phyloP scores from a whole-genome alignment of 768 basidiomycete species.

The Astraeus odoratus region DNA sequence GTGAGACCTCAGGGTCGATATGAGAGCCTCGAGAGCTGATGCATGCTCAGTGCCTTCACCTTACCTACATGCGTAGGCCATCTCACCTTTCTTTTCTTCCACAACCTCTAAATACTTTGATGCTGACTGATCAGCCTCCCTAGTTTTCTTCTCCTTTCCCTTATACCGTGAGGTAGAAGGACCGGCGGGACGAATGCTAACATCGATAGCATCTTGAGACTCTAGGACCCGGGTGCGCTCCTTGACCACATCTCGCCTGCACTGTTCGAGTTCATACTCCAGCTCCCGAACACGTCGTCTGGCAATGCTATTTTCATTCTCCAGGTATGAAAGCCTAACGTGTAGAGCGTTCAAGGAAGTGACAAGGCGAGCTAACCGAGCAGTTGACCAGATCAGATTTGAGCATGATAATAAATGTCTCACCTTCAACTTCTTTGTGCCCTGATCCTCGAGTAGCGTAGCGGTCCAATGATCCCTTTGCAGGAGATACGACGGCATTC shows the following conservation, averaged over 20 bases:
- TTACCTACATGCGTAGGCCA: neutral
- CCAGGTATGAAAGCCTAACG: slow-evolving; percentile 61
- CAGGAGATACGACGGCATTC: slow-evolving; percentile 68
- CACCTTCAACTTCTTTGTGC: slow-evolving; percentile 62
- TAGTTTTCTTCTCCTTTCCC: slow-evolving; percentile 24
- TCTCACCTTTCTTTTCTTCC: slow-evolving; percentile 81
- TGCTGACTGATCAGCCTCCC: slow-evolving; percentile 31
- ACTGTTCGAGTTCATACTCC: slow-evolving; percentile 79
- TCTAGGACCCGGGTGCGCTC: slow-evolving; percentile 63
- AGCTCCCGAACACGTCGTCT: slow-evolving; percentile 79
- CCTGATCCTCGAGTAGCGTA: slow-evolving; percentile 40
- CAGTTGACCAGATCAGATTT: neutral
- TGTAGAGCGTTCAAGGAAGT: slow-evolving; percentile 59
- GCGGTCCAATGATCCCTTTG: slow-evolving; percentile 47
- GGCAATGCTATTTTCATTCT: slow-evolving; percentile 78
- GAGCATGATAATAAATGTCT: slow-evolving; percentile 7
- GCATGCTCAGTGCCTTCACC: slow-evolving; percentile 8
- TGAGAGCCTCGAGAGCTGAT: slow-evolving; percentile 74
- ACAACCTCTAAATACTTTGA: slow-evolving; percentile 70
- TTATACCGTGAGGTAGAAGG: slow-evolving; percentile 19
- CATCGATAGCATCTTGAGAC: slow-evolving; percentile 36
- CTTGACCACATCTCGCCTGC: slow-evolving; percentile 67
- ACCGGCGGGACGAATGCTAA: slow-evolving; percentile 9
- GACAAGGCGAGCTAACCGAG: slow-evolving; percentile 47
- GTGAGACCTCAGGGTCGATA: slow-evolving; percentile 65